A percentile compares a stretch with the other conserved stretches of the same genome.
These are phyloP conservation scores for Elongisporangium undulatum DNA, from an alignment of 352 stramenopile genomes.

Conservation along the genomic window DNA sequence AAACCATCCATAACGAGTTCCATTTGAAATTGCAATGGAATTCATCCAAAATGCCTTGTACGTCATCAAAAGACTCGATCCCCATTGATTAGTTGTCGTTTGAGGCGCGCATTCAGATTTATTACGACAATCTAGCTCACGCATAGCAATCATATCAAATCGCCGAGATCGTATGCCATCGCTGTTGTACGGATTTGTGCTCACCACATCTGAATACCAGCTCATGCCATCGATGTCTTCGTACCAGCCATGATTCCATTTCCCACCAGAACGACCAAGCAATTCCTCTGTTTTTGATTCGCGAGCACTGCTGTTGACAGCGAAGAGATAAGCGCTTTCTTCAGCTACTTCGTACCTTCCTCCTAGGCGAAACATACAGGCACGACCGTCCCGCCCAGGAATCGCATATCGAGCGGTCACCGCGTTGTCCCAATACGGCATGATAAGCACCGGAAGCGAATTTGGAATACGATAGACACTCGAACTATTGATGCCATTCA, in stretches of 20 bases:
- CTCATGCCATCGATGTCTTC: slow-evolving; percentile 2
- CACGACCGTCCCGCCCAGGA: slow-evolving; percentile 7
- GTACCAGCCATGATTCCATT: slow-evolving; percentile 29
- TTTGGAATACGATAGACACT: slow-evolving; percentile 1
- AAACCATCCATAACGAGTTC: slow-evolving; percentile 33
- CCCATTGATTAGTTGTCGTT: slow-evolving; percentile 6
- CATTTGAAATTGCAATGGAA: slow-evolving; percentile 27
- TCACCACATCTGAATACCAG: slow-evolving; percentile 34
- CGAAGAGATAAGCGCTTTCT: background rate
- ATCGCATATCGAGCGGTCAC: slow-evolving; percentile 1
- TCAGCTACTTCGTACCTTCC: slow-evolving; percentile 1
- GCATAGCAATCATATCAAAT: slow-evolving; percentile 28
- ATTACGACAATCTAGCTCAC: slow-evolving; percentile 23
- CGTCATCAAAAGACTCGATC: slow-evolving; percentile 17
- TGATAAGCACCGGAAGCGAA: slow-evolving; percentile 10
- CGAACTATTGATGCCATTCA: slow-evolving; percentile 4
- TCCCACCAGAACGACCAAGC: slow-evolving; percentile 11
- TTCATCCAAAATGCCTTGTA: slow-evolving; percentile 12
- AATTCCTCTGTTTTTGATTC: slow-evolving; percentile 15
- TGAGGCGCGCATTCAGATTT: slow-evolving; percentile 7
- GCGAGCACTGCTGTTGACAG: slow-evolving; percentile 6
- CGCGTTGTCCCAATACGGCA: no score
- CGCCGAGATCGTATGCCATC: slow-evolving; percentile 18
- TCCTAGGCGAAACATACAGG: slow-evolving; percentile 8
- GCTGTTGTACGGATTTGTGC: slow-evolving; percentile 12